phyloP scores from a whole-genome alignment of 169 alveolate genomes.

The Plasmodium coatneyi region DNA sequence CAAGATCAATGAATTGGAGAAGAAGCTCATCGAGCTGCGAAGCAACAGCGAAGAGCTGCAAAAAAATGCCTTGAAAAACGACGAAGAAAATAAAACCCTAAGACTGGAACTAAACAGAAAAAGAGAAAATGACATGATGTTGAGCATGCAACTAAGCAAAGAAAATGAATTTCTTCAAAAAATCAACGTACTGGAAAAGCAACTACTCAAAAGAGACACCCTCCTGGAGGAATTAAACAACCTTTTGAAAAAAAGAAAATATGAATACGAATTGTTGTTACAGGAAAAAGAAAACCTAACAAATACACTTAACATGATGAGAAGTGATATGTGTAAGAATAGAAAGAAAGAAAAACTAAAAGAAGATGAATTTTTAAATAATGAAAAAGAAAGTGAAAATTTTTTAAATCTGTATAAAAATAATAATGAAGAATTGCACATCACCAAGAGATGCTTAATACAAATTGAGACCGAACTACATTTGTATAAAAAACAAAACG shows the following conservation, averaged over 20 bases:
- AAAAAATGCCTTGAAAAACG: conserved; percentile 55
- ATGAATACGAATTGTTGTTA: conserved; percentile 60
- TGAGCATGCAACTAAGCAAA: conserved; percentile 64
- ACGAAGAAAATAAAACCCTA: conserved; percentile 70
- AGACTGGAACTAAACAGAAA: conserved; percentile 68
- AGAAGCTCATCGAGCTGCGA: conserved; percentile 37
- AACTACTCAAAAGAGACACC: conserved; percentile 72
- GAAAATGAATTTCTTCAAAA: conserved; percentile 66
- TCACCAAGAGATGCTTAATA: conserved; percentile 74
- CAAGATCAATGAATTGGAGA: conserved; percentile 69
- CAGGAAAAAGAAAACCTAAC: conserved; percentile 68
- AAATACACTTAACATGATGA: conserved; percentile 50
- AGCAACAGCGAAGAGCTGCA: conserved; percentile 67
- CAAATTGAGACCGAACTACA: conserved; percentile 72
- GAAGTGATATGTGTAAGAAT: conserved; percentile 50
- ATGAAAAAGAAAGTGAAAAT: conserved; percentile 71
- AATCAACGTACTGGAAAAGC: conserved; percentile 65
- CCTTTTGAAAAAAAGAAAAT: conserved; percentile 66
- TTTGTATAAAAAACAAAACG: conserved; percentile 74
- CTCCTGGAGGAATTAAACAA: conserved; percentile 71
- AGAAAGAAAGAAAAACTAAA: conserved; percentile 38
- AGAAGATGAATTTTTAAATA: conserved; percentile 44
- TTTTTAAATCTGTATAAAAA: conserved; percentile 62
- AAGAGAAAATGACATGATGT: conserved; percentile 44
- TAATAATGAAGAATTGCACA: conserved; percentile 73